Conservation (phyloP, 192 early-diverging fungal species). For the Backusella tarrabulga region DNA sequence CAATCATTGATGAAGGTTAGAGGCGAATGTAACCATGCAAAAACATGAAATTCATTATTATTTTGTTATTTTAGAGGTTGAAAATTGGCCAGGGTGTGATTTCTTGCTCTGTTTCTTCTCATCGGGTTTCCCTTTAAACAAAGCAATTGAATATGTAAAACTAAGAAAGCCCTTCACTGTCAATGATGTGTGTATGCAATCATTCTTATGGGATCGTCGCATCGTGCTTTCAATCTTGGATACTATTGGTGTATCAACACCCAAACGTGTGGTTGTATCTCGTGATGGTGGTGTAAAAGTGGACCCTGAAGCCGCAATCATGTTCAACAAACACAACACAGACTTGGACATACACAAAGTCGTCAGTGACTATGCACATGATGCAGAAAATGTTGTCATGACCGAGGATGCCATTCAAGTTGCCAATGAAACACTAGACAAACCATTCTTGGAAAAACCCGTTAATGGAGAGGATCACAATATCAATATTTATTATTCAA, state of each 20-base stretch:
- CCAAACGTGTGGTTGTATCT: constrained; percentile 70
- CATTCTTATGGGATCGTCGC: constrained; percentile 85
- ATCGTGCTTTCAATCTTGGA: constrained; percentile 82
- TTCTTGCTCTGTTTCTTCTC: constrained; percentile 98
- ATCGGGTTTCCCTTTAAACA: constrained; percentile 86
- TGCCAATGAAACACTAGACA: constrained; percentile 65
- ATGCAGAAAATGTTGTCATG: constrained; percentile 22
- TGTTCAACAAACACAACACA: constrained; percentile 51
- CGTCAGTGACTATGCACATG: constrained; percentile 11
- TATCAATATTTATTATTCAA: constrained; percentile 92
- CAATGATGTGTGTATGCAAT: constrained; percentile 90
- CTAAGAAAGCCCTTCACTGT: constrained; percentile 84
- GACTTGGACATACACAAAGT: constrained; percentile 46
- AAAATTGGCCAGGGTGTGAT: constrained; percentile 92
- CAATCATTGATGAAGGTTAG: constrained; percentile 89
- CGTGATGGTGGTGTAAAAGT: constrained; percentile 67
- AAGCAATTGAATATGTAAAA: constrained; percentile 88
- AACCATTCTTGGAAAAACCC: constrained; percentile 99
- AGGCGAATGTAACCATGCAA: not conserved
- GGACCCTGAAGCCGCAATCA: constrained; percentile 47
- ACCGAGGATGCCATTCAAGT: constrained; percentile 67
- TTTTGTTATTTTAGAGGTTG: constrained; percentile 51
- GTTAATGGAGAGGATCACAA: constrained; percentile 95
- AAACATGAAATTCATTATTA: not conserved
- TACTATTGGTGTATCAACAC: constrained; percentile 78